Evolutionary conservation across 306 rosid species (phyloP), one percentile per base, ranked within the genome.

Genomic region (Biancaea sappan): DNA sequence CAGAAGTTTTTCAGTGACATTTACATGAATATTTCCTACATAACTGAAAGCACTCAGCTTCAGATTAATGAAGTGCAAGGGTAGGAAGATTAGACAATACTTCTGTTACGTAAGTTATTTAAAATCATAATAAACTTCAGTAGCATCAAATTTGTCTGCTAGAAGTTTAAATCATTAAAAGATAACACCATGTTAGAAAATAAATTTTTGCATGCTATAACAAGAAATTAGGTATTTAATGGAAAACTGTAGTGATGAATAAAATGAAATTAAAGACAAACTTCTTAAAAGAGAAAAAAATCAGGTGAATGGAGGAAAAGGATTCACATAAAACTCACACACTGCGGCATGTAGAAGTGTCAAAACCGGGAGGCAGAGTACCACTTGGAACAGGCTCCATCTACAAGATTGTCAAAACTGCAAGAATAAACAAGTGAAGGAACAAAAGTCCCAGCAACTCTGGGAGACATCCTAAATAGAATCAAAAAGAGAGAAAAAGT

Each of bases 351-450:
- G 90, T 67, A 69, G 88, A 28, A 9, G 86, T 21, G 73, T 86
- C 90, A 84, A 86, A 86, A 57, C 90, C 90, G 52, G 90, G 88
- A 69, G 90, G 90, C 74, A 86, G 81, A 81, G 83, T 86, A 77
- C 90, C 90, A 65, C 90, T 65, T 51, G 90, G 88, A 54, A 86
- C 78, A 62, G 90, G 90, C 69, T 86, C 90, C 85, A 86, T 86
- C 90, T 86, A 81, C 84, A 63, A 68, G 38, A 65, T 34, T 44
- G 60, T 22, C 61, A 53, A 77, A 77, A 66, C 46, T 40, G 22
- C 16, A 69, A 64, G 67, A 73, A 67, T 80, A 31, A 68, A 76
- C 51, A 76, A 51, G 63, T n/a, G 48, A 53, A 70, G 32, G 10
- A 71, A 63, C 41, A 19, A 63, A 80, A 14, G 35, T 60, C 78